These are phyloP conservation scores for Brachypodium distachyon DNA, from an alignment of 202 grass and related monocot species.

Conservation along the genomic window DNA sequence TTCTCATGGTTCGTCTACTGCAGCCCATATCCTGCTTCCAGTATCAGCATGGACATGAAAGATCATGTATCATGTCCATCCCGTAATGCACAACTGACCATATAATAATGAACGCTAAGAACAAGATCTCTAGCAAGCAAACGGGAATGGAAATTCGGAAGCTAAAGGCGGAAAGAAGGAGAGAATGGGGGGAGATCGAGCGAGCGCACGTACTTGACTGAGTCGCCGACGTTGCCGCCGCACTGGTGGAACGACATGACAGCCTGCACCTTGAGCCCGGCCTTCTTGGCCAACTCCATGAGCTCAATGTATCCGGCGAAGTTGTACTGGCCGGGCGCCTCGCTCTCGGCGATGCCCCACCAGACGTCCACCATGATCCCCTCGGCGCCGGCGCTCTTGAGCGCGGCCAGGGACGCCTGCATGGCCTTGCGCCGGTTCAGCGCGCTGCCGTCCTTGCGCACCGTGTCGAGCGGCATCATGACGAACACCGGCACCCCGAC, in stretches of 20 bases:
- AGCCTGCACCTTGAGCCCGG: slow-evolving; percentile 74
- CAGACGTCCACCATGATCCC: slow-evolving; percentile 91
- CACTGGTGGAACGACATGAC: slow-evolving; percentile 65
- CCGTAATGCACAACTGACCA: neutral
- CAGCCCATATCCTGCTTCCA: no score
- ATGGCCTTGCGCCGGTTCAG: slow-evolving; percentile 59
- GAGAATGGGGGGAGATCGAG: neutral
- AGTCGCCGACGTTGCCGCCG: slow-evolving; percentile 12
- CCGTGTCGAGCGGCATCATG: slow-evolving; percentile 82
- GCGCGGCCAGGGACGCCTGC: slow-evolving; percentile 45
- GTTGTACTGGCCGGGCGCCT: slow-evolving; percentile 52
- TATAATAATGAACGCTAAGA: neutral
- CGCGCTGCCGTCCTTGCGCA: slow-evolving; percentile 42
- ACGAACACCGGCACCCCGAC: slow-evolving; percentile 71
- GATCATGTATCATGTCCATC: no score
- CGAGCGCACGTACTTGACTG: neutral
- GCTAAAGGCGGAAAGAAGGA: no score
- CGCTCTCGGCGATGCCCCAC: slow-evolving; percentile 71
- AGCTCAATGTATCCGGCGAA: slow-evolving; percentile 74
- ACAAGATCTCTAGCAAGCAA: neutral
- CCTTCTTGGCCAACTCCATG: slow-evolving; percentile 67
- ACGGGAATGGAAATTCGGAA: neutral
- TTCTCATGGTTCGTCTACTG: neutral
- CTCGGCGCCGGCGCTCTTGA: slow-evolving; percentile 60
- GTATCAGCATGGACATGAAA: no score